Evolutionary conservation across 768 basidiomycete genomes (phyloP), one percentile per base, ranked within the genome.

Genomic region (Kwoniella dendrophila): DNA sequence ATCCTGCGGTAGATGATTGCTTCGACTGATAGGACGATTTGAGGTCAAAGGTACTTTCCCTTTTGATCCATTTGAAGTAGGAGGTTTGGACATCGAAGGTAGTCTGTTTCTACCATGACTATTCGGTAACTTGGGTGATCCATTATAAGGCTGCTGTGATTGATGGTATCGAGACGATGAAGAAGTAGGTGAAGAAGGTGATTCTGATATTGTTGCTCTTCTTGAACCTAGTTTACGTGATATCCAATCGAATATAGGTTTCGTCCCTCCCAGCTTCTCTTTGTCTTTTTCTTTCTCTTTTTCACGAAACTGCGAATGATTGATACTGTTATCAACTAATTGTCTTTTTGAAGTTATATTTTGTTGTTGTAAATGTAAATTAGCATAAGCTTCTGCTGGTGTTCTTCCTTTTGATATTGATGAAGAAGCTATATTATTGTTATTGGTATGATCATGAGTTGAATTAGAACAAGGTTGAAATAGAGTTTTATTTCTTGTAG

Each of bases 231-330:
- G 56, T 56, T 75, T 75, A 14, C 72, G 60, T 3, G 67, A 61
- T 27, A 75, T 68, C 74, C 74, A 75, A 27, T 73, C 72, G 27
- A 75, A 68, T 12, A 73, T 63, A 3, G 73, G 73, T 58, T 75
- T 75, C n/a, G 61, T 51, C 24, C 36, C n/a, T 27, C 43, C 59
- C 24, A 56, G 34, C 38, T 30, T 67, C 36, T 68, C 55, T 26
- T 61, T 67, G 18, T 62, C 49, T 29, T 40, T 57, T 12, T 56
- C 20, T 5, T 54, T 57, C 18, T 57, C 27, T 33, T 29, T 30
- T 1, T 32, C 30, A 33, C 33, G 30, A 16, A n/a, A 30, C 18
- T 29, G 4, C 14, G 38, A n/a, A 14, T 32, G 33, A 20, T 14
- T 34, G 27, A 45, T 45, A 18, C 24, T 32, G 8, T 14, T 4